A percentile compares a stretch with the other conserved stretches of the same genome.
phyloP scores from a whole-genome alignment of 257 asterid genomes.

The Coffea canephora region DNA sequence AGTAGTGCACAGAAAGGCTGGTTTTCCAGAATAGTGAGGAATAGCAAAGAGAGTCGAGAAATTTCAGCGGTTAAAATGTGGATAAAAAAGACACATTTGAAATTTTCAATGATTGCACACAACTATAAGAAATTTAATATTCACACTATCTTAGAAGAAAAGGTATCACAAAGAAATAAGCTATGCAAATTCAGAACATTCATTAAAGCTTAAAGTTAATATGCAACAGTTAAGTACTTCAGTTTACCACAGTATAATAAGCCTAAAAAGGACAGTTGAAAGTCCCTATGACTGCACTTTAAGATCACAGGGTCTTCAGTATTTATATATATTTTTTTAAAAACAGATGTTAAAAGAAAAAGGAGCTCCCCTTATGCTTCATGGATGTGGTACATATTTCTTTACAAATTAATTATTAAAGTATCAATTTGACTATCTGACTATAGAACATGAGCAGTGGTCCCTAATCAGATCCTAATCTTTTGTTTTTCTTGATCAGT shows the following conservation, averaged over 20 bases:
- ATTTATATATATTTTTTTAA: background rate
- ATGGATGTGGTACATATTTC: background rate
- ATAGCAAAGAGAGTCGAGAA: background rate
- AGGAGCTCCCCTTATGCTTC: background rate
- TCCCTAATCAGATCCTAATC: background rate
- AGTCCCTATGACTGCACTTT: no score
- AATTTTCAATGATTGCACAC: background rate
- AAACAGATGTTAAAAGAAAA: background rate
- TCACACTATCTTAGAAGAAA: background rate
- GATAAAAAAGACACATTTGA: background rate
- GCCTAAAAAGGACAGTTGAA: background rate
- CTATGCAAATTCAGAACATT: background rate
- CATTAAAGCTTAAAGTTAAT: background rate
- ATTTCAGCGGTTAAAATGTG: background rate
- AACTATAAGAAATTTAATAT: background rate
- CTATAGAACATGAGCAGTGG: background rate
- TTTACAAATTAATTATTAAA: background rate
- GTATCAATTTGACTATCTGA: background rate
- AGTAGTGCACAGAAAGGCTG: background rate
- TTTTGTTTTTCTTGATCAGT: background rate
- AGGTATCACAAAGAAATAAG: background rate
- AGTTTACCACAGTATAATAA: background rate
- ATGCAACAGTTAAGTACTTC: background rate
- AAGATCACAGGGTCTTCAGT: background rate
- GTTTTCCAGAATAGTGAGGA: background rate